Evolutionary conservation across 2,329 filamentous ascomycete species (phyloP).

Genomic region (Calycina herbarum): DNA sequence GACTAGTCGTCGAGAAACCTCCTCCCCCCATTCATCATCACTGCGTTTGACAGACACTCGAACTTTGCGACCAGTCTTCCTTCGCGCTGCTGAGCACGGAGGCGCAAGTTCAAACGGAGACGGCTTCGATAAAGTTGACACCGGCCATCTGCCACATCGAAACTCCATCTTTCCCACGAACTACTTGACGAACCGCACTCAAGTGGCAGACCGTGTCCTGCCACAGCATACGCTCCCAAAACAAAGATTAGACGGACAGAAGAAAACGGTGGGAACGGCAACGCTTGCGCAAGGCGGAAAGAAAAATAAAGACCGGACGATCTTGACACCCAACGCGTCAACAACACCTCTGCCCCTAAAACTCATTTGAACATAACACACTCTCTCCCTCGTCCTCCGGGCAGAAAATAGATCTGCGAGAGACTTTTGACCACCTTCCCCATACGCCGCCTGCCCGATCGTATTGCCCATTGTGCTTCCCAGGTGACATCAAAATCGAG

Average conservation of each 20-base stretch:
- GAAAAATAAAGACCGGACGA: constrained; percentile 20
- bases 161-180: constrained; percentile 16
- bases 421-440: constrained; percentile 10
- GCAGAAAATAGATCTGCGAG: constrained; percentile 19
- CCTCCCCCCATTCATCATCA: neutral
- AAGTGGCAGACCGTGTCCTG: constrained; percentile 18
- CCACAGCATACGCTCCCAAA: constrained; percentile 17
- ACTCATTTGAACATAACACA: constrained; percentile 4
- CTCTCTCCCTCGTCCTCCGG: neutral
- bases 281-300: constrained; percentile 22
- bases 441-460: neutral
- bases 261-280: constrained; percentile 22
- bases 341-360: constrained; percentile 1
- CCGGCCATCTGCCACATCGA: constrained; percentile 14
- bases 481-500: neutral
- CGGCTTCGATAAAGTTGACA: constrained; percentile 12
- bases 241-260: constrained; percentile 31
- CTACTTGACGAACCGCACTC: constrained; percentile 17
- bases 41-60: constrained; percentile 1
- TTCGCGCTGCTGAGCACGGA: neutral
- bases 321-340: constrained; percentile 10
- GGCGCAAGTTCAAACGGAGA: neutral
- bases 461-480: neutral
- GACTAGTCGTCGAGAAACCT: constrained; percentile 8
- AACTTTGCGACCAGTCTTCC: constrained; percentile 2